phyloP scores from a whole-genome alignment of 2,329 filamentous ascomycete species.

The Botrytis pseudocinerea region DNA sequence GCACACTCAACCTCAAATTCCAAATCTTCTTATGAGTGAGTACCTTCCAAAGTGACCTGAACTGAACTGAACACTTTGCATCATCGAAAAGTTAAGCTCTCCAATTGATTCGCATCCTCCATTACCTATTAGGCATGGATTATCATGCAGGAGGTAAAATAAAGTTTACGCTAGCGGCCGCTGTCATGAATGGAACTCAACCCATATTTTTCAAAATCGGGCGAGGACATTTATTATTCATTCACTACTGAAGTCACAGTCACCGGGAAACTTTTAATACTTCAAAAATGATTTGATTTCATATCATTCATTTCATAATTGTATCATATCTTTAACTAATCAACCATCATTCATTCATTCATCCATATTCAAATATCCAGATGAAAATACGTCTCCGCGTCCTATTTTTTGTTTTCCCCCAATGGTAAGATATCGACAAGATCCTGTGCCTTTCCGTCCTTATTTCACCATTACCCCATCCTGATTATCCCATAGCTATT shows the following conservation, averaged over 20 bases:
- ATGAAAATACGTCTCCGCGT: constrained; percentile 1
- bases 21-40: too few relatives aligned
- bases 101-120: neutral
- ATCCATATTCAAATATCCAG: constrained; percentile 6
- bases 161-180: neutral
- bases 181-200: neutral
- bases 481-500: neutral
- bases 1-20: too few relatives aligned
- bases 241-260: neutral
- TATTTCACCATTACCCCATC: constrained; percentile 7
- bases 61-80: neutral
- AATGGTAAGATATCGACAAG: neutral
- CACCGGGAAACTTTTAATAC: neutral
- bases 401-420: neutral
- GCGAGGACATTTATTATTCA: neutral
- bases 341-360: neutral
- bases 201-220: neutral
- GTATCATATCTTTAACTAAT: constrained; percentile 14
- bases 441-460: neutral
- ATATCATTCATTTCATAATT: neutral
- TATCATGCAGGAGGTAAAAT: neutral
- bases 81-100: neutral
- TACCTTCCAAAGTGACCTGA: neutral
- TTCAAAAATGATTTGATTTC: neutral
- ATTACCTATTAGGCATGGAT: neutral